These are phyloP conservation scores for Daldinia grandis DNA, from an alignment of 495 filamentous ascomycete genomes.

Conservation along the genomic window DNA sequence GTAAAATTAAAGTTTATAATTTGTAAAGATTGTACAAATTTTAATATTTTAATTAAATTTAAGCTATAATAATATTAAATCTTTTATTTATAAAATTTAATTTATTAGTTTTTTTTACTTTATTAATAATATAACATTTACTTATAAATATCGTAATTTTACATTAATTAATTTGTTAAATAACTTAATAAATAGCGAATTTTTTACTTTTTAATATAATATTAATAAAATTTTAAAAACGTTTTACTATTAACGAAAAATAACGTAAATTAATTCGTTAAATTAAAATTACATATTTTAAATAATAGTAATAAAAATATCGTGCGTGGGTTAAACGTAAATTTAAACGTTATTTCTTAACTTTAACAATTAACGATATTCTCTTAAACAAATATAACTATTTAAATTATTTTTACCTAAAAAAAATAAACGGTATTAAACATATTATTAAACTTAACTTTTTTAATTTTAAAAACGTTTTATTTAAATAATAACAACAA, in stretches of 20 bases:
- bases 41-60: conserved; percentile 5
- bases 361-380: not conserved
- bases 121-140: not conserved
- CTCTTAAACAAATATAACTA: not conserved
- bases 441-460: not conserved
- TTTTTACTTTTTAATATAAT: not conserved
- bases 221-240: not conserved
- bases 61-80: not conserved
- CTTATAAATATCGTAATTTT: not conserved
- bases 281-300: not conserved
- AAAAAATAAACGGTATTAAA: not conserved
- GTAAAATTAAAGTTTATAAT: not conserved
- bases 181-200: not conserved
- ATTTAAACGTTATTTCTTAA: not conserved
- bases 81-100: not conserved
- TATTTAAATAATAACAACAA: not conserved
- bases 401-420: not conserved
- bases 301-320: not conserved
- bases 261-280: not conserved
- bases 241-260: not conserved
- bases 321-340: not conserved
- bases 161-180: not conserved
- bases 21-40: not conserved
- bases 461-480: not conserved
- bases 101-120: not conserved